Evolutionary conservation across 2,329 filamentous ascomycete genomes (phyloP).

Genomic region (Clarireedia homoeocarpa): DNA sequence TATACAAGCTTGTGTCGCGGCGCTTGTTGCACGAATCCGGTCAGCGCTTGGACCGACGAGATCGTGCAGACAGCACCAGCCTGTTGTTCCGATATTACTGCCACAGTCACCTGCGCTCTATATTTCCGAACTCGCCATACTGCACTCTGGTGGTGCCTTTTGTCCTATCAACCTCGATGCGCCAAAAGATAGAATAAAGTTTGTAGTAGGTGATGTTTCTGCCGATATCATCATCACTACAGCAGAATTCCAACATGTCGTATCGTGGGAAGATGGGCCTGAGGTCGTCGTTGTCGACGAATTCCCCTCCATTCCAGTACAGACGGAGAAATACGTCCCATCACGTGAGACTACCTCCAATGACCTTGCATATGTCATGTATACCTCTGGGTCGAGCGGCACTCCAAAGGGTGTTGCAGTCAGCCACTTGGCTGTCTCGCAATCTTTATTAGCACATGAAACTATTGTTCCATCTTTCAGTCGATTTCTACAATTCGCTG

Average conservation of each 20-base stretch:
- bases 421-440: slow-evolving; percentile 71
- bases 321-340: not conserved
- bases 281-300: slow-evolving; percentile 35
- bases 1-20: slow-evolving; percentile 35
- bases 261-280: slow-evolving; percentile 32
- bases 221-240: slow-evolving; percentile 63
- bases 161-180: slow-evolving; percentile 76
- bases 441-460: slow-evolving; percentile 76
- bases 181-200: slow-evolving; percentile 67
- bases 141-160: slow-evolving; percentile 78
- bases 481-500: slow-evolving; percentile 84
- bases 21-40: slow-evolving; percentile 17
- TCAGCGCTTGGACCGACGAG: slow-evolving; percentile 11
- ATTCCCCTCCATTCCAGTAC: slow-evolving; percentile 16
- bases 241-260: slow-evolving; percentile 34
- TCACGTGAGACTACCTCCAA: slow-evolving; percentile 13
- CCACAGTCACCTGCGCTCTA: slow-evolving; percentile 74
- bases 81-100: slow-evolving; percentile 67
- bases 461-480: slow-evolving; percentile 66
- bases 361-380: slow-evolving; percentile 77
- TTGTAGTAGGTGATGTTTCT: slow-evolving; percentile 71
- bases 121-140: slow-evolving; percentile 64
- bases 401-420: slow-evolving; percentile 81
- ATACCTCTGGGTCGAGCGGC: slow-evolving; percentile 86
- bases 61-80: slow-evolving; percentile 23